Base-by-base conservation (phyloP, 495 filamentous ascomycete genomes). In the Tuber microsphaerosporum region DNA sequence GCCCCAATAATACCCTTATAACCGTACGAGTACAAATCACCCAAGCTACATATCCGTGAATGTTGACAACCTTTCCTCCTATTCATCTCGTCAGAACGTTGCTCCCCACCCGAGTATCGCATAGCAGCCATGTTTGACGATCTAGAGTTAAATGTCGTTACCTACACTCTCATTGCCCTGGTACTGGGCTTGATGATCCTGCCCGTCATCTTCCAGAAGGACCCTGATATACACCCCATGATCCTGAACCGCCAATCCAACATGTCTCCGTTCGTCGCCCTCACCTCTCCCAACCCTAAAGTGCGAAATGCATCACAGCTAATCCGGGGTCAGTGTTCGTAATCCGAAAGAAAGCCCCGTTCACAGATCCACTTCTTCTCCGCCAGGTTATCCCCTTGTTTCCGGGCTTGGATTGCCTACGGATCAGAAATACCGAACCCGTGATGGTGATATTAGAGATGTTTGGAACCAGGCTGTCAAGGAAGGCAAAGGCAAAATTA, bases 211-310 rank as follows among this genome's bases (percentile, higher is more conserved):
- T 88, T 87, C 71, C 86, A 86, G 12, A 85, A 86, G 61, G 93
- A 97, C 48, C 92, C 96, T 1, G 95, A 98, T 85, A 90, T 91
- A 16, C 94, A 98, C 83, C 96, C 95, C 10, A 89, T 97, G 80
- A 88, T 97, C 37, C 90, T 99, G 56, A 90, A 92, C 71, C 90
- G 95, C 48, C 95, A 98, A 85, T 89, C 92, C 42, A 87, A 90
- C 71, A 85, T 90, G 56, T 90, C 92, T 17, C 89, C 90, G 81
- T 82, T 20, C 19, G 79, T 79, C 20, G 19, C 44, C 31, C 56
- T 45, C 34, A 9, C 34, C 22, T 43, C 14, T n/a, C 19, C 31
- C 26, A 65, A 65, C 56, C 16, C 19, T 34, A 34, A 17, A 0
- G 56, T n/a, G 26, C 17, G 31, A 34, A 17, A 17, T 14, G 56